Conservation (phyloP, 179 eudicot species). For the Dionaea muscipula region DNA sequence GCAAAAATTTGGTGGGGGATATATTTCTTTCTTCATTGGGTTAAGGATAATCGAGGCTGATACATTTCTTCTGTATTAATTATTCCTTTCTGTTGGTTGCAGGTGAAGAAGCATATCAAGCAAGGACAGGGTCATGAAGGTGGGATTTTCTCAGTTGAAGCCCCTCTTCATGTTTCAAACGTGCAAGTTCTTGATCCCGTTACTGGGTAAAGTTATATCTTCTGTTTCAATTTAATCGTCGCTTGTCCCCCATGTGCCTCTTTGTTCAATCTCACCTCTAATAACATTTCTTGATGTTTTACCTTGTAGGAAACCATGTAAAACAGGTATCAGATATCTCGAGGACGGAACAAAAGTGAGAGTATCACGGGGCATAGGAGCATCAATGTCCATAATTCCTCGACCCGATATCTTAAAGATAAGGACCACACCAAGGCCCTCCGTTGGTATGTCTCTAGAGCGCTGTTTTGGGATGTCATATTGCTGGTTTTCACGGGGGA, state of each 20-base stretch:
- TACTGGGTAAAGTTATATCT: slow-evolving; percentile 39
- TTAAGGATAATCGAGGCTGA: too few relatives aligned
- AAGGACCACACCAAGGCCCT: slow-evolving; percentile 52
- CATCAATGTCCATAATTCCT: slow-evolving; percentile 31
- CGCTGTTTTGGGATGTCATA: not conserved
- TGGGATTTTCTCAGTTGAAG: slow-evolving; percentile 85
- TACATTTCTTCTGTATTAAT: too few relatives aligned
- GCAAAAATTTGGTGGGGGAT: slow-evolving; percentile 75
- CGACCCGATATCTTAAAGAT: slow-evolving; percentile 46
- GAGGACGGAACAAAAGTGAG: slow-evolving; percentile 75
- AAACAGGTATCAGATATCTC: slow-evolving; percentile 50
- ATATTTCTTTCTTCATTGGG: not conserved
- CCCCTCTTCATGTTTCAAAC: slow-evolving; percentile 90
- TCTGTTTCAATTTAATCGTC: not conserved
- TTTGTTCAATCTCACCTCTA: too few relatives aligned
- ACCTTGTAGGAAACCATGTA: slow-evolving; percentile 56
- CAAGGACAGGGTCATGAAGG: slow-evolving; percentile 99
- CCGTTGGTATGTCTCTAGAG: slow-evolving; percentile 27
- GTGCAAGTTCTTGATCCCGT: slow-evolving; percentile 84
- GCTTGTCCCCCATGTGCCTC: not conserved
- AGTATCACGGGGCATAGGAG: slow-evolving; percentile 30
- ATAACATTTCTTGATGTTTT: slow-evolving; percentile 7
- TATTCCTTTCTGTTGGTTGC: slow-evolving; percentile 1
- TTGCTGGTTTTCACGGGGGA: too few relatives aligned
- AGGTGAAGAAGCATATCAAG: slow-evolving; percentile 95